Evolutionary conservation across 2,329 filamentous ascomycete genomes (phyloP).

Genomic region (Acrodontium crateriforme): DNA sequence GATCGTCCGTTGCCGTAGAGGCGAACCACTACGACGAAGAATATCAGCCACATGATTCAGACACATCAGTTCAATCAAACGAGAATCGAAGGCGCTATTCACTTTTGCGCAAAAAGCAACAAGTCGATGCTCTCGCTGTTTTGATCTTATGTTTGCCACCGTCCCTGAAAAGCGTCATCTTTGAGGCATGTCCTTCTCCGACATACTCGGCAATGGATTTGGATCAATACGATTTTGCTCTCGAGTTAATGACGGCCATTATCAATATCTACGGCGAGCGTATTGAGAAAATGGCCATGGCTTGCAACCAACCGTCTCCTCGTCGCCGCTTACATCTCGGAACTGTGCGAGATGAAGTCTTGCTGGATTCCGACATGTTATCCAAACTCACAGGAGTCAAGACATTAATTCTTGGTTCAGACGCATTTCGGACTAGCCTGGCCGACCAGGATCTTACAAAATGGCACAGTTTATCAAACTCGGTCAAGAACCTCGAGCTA

Average conservation of each 20-base stretch:
- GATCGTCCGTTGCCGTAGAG: not conserved
- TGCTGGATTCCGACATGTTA: not conserved
- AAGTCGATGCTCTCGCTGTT: constrained; percentile 6
- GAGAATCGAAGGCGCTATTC: not conserved
- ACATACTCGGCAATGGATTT: not conserved
- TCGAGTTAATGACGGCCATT: constrained; percentile 1
- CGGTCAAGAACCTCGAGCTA: not conserved
- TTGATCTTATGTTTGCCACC: constrained; percentile 6
- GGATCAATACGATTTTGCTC: constrained; percentile 1
- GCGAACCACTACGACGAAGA: not conserved
- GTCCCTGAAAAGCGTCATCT: constrained; percentile 4
- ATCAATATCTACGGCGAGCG: constrained; percentile 4
- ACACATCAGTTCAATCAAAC: not conserved
- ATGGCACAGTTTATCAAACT: not conserved
- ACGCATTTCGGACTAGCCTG: not conserved
- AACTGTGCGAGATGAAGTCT: no score
- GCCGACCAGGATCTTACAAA: not conserved
- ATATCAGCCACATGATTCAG: not conserved
- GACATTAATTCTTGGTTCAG: not conserved
- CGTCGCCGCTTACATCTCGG: not conserved
- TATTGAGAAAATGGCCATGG: constrained; percentile 3
- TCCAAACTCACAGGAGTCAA: not conserved
- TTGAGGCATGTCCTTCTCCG: constrained; percentile 1
- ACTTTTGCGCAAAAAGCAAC: constrained; percentile 1
- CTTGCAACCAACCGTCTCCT: not conserved